Percentiles rank a stretch among this genome's conserved stretches.
Evolutionary conservation across 352 stramenopile genomes (phyloP).

Genomic region (Globisporangium sylvaticum): DNA sequence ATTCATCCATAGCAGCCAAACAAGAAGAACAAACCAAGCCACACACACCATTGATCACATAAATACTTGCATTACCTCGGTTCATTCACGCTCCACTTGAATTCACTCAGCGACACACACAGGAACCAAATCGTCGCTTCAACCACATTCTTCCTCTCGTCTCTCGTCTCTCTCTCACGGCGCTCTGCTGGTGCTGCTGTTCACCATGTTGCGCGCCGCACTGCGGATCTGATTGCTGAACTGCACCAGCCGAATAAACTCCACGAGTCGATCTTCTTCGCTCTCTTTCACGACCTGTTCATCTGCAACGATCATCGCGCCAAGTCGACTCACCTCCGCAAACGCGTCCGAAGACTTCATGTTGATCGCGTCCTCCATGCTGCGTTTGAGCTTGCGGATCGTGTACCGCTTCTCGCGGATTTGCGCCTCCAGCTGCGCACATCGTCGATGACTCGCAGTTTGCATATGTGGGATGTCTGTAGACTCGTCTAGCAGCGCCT

Average conservation of each 20-base stretch:
- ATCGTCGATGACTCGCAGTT: conserved; percentile 43
- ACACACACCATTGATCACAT: neutral
- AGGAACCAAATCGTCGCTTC: neutral
- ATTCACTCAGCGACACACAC: neutral
- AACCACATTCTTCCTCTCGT: neutral
- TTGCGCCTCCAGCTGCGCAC: conserved; percentile 31
- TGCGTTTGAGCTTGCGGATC: conserved; percentile 33
- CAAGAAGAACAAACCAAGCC: neutral
- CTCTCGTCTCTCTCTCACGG: neutral
- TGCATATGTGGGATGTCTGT: conserved; percentile 47
- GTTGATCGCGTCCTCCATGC: conserved; percentile 60
- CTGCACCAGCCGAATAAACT: conserved; percentile 42
- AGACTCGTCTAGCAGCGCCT: conserved; percentile 26
- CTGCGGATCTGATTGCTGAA: conserved; percentile 54
- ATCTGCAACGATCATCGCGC: conserved; percentile 32
- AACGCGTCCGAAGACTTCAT: conserved; percentile 48
- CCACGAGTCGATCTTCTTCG: conserved; percentile 39
- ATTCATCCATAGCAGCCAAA: neutral
- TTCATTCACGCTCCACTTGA: neutral
- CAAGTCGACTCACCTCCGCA: conserved; percentile 50
- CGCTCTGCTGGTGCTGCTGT: neutral
- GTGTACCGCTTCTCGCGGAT: conserved; percentile 33
- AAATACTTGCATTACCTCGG: neutral
- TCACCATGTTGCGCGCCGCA: conserved; percentile 30
- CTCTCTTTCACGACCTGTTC: conserved; percentile 40